Base-by-base conservation (phyloP, 768 basidiomycete genomes). In the Suillus tomentosus region DNA sequence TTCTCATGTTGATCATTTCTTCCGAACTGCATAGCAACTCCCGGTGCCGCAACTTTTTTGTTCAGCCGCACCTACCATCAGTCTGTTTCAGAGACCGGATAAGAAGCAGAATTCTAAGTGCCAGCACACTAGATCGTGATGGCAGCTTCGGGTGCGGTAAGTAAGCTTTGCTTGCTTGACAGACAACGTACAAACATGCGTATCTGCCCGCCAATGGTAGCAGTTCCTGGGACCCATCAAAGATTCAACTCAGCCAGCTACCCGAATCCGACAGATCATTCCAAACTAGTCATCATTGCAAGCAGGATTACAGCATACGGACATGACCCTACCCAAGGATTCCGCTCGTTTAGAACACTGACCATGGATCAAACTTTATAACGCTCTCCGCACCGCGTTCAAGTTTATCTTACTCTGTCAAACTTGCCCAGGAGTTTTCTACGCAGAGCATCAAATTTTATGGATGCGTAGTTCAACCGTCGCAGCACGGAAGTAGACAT, bases 21-120 rank as follows among this genome's bases (percentile, higher is more conserved):
- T 71, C 71, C 67, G 74, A 66, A 43, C 60, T 69, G 74, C 74
- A 50, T 76, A 74, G 73, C 73, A 74, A 75, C 73, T 71, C 68
- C 68, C 68, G 71, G n/a, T 19, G 36, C 61, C 61, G 51, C 60
- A 36, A 60, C 64, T 65, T 54, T 51, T 48, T 61, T 10, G 50
- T 62, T 62, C 57, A 59, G 11, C 39, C 39, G 37, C 51, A 31
- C 40, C 62, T 39, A 27, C 31, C 43, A 54, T 55, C 43, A n/a
- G 45, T 61, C 37, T 53, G 51, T 53, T 53, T 54, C 53, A n/a
- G 53, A 19, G 5, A 31, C 51, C 51, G 19, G 51, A 34, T 54
- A 54, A 34, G 51, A 34, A n/a, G 31, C 9, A 17, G 50, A 31
- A 31, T 31, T 10, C 31, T 15, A 13, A 22, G 22, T 57, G 57